These are phyloP conservation scores for Curvularia sp. DNA, from an alignment of 2,329 filamentous ascomycete genomes.

Conservation along the genomic window DNA sequence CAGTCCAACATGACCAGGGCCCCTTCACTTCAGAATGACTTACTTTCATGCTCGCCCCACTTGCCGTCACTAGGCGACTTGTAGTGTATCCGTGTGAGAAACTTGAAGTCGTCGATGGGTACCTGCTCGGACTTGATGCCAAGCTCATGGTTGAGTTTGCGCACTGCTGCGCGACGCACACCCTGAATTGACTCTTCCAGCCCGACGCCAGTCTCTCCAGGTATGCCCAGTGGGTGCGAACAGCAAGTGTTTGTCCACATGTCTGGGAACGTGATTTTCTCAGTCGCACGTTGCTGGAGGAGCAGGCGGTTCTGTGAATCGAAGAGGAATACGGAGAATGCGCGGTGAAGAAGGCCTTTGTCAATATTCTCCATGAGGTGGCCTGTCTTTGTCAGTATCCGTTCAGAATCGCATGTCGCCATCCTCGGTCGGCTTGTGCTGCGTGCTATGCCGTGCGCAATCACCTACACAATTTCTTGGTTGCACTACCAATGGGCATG, in stretches of 20 bases:
- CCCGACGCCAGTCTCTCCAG: conserved; percentile 86
- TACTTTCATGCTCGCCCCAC: conserved; percentile 99
- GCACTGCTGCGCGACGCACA: conserved; percentile 88
- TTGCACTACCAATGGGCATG: conserved; percentile 89
- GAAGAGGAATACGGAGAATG: conserved; percentile 98
- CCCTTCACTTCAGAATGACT: conserved; percentile 44
- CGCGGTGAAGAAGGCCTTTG: conserved; percentile 92
- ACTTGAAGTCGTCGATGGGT: conserved; percentile 87
- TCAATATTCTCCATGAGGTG: conserved; percentile 99
- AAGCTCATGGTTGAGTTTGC: conserved; percentile 93
- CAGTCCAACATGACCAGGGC: neutral
- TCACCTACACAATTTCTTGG: conserved; percentile 92
- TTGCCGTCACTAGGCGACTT: conserved; percentile 95
- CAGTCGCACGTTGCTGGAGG: conserved; percentile 90
- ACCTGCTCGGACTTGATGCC: conserved; percentile 91
- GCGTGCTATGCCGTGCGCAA: neutral
- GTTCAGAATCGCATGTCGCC: neutral
- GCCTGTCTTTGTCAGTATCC: conserved; percentile 62
- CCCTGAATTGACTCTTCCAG: conserved; percentile 81
- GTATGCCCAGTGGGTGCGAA: conserved; percentile 92
- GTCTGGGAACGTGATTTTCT: conserved; percentile 99
- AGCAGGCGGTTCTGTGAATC: conserved; percentile 91
- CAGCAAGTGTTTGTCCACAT: conserved; percentile 99
- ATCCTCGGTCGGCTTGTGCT: neutral
- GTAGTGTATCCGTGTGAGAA: conserved; percentile 97